phyloP scores from a whole-genome alignment of 495 filamentous ascomycete genomes.

The Aspergillus affinis region DNA sequence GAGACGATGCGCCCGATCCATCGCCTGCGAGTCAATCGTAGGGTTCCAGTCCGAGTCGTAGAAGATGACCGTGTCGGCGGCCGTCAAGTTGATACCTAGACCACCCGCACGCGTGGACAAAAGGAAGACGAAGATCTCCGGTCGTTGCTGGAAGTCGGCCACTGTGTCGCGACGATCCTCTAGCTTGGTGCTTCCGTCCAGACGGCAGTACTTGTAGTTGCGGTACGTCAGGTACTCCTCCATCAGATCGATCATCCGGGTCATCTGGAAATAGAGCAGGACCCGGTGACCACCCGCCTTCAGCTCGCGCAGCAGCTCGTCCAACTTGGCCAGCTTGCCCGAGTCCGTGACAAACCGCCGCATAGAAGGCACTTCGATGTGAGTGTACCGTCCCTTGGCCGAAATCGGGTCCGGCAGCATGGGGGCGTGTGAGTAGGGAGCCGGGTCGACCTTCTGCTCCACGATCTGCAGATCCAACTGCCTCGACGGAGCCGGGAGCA shows the following conservation, averaged over 20 bases:
- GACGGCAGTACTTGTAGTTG: slow-evolving; percentile 96
- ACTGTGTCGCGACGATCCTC: slow-evolving; percentile 97
- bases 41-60: slow-evolving; percentile 99
- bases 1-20: slow-evolving; percentile 98
- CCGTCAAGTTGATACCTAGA: slow-evolving; percentile 95
- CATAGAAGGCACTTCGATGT: slow-evolving; percentile 97
- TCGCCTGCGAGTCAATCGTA: slow-evolving; percentile 96
- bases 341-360: slow-evolving; percentile 96
- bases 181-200: slow-evolving; percentile 97
- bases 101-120: slow-evolving; percentile 95
- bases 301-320: slow-evolving; percentile 79
- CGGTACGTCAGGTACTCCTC: slow-evolving; percentile 98
- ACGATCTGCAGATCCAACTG: slow-evolving; percentile 73
- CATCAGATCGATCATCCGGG: slow-evolving; percentile 99
- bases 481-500: slow-evolving; percentile 62
- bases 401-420: slow-evolving; percentile 76
- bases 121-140: slow-evolving; percentile 95
- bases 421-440: slow-evolving; percentile 57
- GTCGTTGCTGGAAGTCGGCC: slow-evolving; percentile 88
- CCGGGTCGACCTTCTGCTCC: slow-evolving; percentile 62
- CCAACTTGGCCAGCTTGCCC: slow-evolving; percentile 90
- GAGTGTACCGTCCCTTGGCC: slow-evolving; percentile 77
- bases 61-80: slow-evolving; percentile 94
- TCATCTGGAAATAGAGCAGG: slow-evolving; percentile 99
- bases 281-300: slow-evolving; percentile 94